phyloP scores from a whole-genome alignment of 352 stramenopile genomes.

The Globisporangium solare region DNA sequence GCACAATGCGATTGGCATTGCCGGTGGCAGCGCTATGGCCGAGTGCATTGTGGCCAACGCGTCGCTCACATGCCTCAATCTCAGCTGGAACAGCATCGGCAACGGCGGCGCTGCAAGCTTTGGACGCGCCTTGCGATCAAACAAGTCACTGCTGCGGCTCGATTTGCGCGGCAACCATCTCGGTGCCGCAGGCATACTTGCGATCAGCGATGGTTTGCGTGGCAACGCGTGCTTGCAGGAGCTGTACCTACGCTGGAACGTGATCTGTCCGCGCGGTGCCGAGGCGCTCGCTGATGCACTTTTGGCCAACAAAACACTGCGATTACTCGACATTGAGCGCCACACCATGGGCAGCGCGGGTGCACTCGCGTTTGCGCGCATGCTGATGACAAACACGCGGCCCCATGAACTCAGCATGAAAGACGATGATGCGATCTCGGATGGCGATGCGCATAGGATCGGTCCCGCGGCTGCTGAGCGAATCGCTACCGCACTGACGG shows the following conservation, averaged over 20 bases:
- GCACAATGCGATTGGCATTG: slow-evolving; percentile 49
- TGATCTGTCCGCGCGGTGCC: slow-evolving; percentile 45
- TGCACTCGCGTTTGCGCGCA: slow-evolving; percentile 50
- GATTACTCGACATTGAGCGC: slow-evolving; percentile 66
- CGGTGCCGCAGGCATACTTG: slow-evolving; percentile 36
- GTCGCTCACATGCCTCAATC: slow-evolving; percentile 59
- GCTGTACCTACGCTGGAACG: slow-evolving; percentile 74
- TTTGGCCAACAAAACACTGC: slow-evolving; percentile 50
- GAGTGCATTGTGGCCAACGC: slow-evolving; percentile 58
- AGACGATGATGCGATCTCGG: slow-evolving; percentile 48
- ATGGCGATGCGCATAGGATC: slow-evolving; percentile 41
- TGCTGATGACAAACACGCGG: slow-evolving; percentile 49
- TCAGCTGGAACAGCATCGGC: slow-evolving; percentile 74
- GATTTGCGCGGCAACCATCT: slow-evolving; percentile 72
- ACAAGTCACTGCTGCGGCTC: slow-evolving; percentile 43
- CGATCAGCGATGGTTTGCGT: slow-evolving; percentile 46
- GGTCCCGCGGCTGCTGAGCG: slow-evolving; percentile 36
- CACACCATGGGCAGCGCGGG: slow-evolving; percentile 60
- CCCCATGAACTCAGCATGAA: slow-evolving; percentile 64
- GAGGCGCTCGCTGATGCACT: slow-evolving; percentile 52
- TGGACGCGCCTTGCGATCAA: slow-evolving; percentile 35
- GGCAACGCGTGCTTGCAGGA: slow-evolving; percentile 55
- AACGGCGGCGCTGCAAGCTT: slow-evolving; percentile 51
- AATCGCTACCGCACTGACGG: slow-evolving; percentile 37
- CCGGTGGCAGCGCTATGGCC: slow-evolving; percentile 45